Evolutionary conservation across 768 basidiomycete species (phyloP), one percentile per base, ranked within the genome.

Genomic region (Lentinula detonsa): DNA sequence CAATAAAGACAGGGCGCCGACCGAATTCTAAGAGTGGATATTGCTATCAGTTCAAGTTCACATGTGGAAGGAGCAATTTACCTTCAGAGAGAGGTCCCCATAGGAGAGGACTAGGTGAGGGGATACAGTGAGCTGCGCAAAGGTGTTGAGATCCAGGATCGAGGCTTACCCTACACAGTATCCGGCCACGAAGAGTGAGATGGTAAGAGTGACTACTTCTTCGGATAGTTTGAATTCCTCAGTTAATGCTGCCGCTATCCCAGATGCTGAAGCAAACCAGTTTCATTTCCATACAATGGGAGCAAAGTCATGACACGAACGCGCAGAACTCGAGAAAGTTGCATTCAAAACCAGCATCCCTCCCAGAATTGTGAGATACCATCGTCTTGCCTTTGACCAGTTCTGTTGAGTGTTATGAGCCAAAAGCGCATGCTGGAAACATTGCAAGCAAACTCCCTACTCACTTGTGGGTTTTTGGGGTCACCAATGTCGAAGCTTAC

Each of bases 171-270:
- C 86, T 21, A 86, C 76, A 62, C 81, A 84, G 65, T 86, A 88
- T n/a, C 87, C 87, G n/a, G 77, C 77, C 13, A 88, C 80, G 68
- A 87, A 88, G 4, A 88, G 76, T 2, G 87, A 81, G 35, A 88
- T 76, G 0, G 80, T 81, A 51, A 88, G 75, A 8, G 76, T 78
- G 5, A 74, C 84, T 28, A 85, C 76, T 67, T 82, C 84, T 34
- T 72, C 18, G 5, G 80, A 78, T 67, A 87, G 76, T 9, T 73
- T 63, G 62, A 86, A 86, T 37, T 82, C 69, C 7, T 75, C 59
- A 63, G 74, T 75, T 40, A 88, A 66, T 16, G 75, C 66, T 1
- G 71, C 68, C 34, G 81, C 71, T 59, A 85, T 74, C 5, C 81
- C 78, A 31, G 83, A 75, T 1, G 86, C 76, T 79, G 51, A 28